Conservation (phyloP, 108 stramenopile genomes). For the Cyclotella atomus region DNA sequence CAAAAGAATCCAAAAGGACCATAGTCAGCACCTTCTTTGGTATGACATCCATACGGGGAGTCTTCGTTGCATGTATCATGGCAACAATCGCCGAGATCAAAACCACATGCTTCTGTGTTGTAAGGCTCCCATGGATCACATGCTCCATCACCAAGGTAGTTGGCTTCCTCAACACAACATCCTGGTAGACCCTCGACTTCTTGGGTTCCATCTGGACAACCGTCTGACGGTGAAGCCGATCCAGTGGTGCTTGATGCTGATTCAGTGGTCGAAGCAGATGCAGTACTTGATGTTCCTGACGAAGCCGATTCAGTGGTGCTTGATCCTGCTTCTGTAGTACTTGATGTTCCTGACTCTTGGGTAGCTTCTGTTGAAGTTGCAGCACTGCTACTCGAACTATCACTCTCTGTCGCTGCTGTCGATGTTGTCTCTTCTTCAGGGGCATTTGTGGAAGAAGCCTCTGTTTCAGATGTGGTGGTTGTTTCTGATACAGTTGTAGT, state of each 20-base stretch:
- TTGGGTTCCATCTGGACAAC: slow-evolving; percentile 24
- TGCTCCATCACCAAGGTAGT: slow-evolving; percentile 53
- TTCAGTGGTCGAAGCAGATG: slow-evolving; percentile 8
- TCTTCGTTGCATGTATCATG: slow-evolving; percentile 46
- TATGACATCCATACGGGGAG: slow-evolving; percentile 35
- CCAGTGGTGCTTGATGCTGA: too few species aligned
- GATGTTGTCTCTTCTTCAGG: background rate
- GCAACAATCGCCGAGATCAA: slow-evolving; percentile 53
- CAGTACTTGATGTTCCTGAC: background rate
- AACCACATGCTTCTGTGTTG: slow-evolving; percentile 51
- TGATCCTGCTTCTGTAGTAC: too few species aligned
- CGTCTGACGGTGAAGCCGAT: background rate
- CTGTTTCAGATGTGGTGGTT: background rate
- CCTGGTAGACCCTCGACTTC: slow-evolving; percentile 37
- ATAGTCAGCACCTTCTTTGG: slow-evolving; percentile 42
- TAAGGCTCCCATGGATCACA: slow-evolving; percentile 49
- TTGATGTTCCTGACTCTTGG: too few species aligned
- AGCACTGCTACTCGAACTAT: too few species aligned
- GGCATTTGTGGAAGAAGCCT: background rate
- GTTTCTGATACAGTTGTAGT: background rate
- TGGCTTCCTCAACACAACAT: slow-evolving; percentile 45
- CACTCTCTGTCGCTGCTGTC: background rate
- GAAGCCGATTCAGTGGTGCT: background rate
- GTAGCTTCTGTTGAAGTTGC: too few species aligned
- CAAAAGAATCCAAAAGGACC: slow-evolving; percentile 59